These are phyloP conservation scores for Chlorella sp. DNA, from an alignment of 139 green algal genomes.

Conservation along the genomic window DNA sequence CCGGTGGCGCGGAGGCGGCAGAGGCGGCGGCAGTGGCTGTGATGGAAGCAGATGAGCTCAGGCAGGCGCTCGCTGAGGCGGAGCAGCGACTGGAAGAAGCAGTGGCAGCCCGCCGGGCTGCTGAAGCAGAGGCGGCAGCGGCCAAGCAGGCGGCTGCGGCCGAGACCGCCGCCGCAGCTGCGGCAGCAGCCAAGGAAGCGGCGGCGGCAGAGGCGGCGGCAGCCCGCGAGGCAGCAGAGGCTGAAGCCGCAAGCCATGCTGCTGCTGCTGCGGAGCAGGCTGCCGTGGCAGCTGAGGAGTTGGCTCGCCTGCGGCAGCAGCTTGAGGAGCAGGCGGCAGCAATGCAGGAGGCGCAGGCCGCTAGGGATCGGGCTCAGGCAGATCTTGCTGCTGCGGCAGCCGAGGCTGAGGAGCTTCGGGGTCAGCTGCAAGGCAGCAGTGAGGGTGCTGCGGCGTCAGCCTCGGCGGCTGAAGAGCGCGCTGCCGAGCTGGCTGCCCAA, in stretches of 20 bases:
- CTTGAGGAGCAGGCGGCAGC: neutral
- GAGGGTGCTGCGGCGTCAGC: neutral
- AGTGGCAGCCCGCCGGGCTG: neutral
- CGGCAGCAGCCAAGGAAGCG: neutral
- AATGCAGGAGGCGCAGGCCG: neutral
- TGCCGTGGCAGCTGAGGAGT: neutral
- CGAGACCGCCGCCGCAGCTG: too few relatives aligned
- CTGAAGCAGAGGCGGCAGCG: neutral
- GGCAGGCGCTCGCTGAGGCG: neutral
- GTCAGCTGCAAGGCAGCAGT: neutral
- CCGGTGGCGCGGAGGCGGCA: neutral
- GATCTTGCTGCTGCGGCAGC: neutral
- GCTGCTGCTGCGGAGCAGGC: neutral
- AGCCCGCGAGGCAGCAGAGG: neutral
- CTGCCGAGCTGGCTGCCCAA: neutral
- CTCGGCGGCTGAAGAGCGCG: neutral
- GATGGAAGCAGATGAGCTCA: neutral
- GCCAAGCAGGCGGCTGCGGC: neutral
- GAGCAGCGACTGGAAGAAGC: conserved; percentile 8
- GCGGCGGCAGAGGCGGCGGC: neutral
- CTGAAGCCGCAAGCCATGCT: neutral
- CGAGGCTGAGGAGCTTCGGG: neutral
- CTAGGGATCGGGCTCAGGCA: neutral
- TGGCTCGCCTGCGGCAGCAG: neutral
- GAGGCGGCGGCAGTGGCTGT: neutral